Evolutionary conservation across 306 rosid species (phyloP), one percentile per base, ranked within the genome.

Genomic region (Comarum palustre): DNA sequence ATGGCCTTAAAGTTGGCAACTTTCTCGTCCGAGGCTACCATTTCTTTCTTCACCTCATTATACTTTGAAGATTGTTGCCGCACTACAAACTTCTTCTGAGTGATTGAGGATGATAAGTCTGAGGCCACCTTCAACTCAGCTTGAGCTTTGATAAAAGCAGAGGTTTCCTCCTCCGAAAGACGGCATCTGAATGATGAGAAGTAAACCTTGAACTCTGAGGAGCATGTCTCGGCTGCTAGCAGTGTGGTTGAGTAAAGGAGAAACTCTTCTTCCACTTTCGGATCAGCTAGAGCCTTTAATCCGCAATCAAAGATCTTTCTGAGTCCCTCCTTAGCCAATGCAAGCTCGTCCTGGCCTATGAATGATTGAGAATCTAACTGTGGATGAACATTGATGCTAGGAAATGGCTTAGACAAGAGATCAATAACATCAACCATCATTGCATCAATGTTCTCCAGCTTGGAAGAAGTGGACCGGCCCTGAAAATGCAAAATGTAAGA

Each of bases 121-220:
- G 52, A 66, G 4, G 20, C 36, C 20, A 24, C 52, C 34, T 41
- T 66, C 70, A 42, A 24, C 64, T 66, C 51, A 14, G 42, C 12
- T 66, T 66, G 70, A 66, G 70, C 70, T 66, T 66, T 22, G 36
- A 42, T 12, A 22, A 66, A 66, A 22, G 52, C 8, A 42, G 36
- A 41, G 52, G 20, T 42, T 13, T n/a, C n/a, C n/a, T 66, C 51
- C 52, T 66, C 50, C 4, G 36, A 1, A 22, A 66, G 70, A 13
- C 13, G 41, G 29, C 16, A 22, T 13, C 51, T 42, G 36, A 66
- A 22, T 66, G 50, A 41, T n/a, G 50, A 20, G 24, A 66, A 36
- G 12, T 20, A 25, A 11, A 13, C 34, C 70, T 42, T 66, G 34
- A 42, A 42, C 6, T 66, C 52, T 42, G 50, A 12, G 7, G 52